Evolutionary conservation across 2,329 filamentous ascomycete genomes (phyloP).

Genomic region (Aspergillus jensenii): DNA sequence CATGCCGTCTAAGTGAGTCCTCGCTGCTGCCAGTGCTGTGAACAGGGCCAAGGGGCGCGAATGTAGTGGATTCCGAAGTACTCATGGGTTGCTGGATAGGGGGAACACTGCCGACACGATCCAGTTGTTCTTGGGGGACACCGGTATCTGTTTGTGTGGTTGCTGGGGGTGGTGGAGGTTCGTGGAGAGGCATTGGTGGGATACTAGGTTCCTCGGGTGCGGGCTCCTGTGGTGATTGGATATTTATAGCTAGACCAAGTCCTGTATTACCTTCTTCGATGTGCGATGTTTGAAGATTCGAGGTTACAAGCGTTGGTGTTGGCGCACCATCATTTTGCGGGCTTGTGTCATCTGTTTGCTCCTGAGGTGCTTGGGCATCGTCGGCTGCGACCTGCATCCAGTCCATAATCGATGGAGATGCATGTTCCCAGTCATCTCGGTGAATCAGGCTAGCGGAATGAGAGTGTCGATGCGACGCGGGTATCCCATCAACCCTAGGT

Average conservation of each 20-base stretch:
- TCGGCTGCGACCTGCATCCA: constrained; percentile 48
- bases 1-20: constrained; percentile 33
- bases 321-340: constrained; percentile 18
- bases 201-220: constrained; percentile 28
- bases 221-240: constrained; percentile 31
- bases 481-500: constrained; percentile 31
- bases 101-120: neutral
- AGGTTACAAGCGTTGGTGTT: constrained; percentile 25
- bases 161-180: constrained; percentile 12
- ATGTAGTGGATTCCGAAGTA: constrained; percentile 10
- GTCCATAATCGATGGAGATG: constrained; percentile 50
- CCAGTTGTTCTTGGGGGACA: neutral
- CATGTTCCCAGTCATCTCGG: constrained; percentile 49
- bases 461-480: constrained; percentile 22
- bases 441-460: constrained; percentile 46
- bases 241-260: constrained; percentile 48
- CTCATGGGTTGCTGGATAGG: constrained; percentile 16
- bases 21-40: constrained; percentile 36
- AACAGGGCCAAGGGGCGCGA: constrained; percentile 22
- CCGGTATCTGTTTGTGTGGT: constrained; percentile 14
- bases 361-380: constrained; percentile 41
- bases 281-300: constrained; percentile 14
- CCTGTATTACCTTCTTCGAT: constrained; percentile 32
- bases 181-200: constrained; percentile 34
- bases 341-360: constrained; percentile 13